phyloP scores from a whole-genome alignment of 169 alveolate genomes.

The Eimeria falciformis region DNA sequence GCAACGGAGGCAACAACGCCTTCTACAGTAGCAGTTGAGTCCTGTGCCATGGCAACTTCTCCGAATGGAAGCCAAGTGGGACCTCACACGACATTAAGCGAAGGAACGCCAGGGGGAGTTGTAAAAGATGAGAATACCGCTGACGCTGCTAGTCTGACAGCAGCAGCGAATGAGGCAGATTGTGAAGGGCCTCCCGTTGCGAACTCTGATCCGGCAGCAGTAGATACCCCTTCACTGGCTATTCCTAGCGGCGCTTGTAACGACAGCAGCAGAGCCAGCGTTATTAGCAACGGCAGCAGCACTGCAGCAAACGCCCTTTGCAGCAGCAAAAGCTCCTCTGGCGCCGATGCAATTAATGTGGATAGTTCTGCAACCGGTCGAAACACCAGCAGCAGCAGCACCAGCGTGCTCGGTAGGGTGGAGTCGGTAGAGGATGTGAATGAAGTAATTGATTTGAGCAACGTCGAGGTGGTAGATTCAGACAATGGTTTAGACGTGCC shows the following conservation, averaged over 20 bases:
- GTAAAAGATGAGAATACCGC: too few relatives aligned
- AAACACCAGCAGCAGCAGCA: slow-evolving; percentile 56
- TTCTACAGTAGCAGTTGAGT: too few relatives aligned
- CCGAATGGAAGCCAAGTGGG: too few relatives aligned
- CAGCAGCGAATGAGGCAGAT: not conserved
- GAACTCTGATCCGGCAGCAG: not conserved
- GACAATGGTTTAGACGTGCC: slow-evolving; percentile 2
- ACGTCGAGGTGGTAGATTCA: slow-evolving; percentile 27
- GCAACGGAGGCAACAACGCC: not conserved
- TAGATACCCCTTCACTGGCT: not conserved
- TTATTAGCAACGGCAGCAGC: slow-evolving; percentile 1
- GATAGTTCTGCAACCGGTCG: not conserved
- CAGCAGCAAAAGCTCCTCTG: not conserved
- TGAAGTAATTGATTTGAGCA: slow-evolving; percentile 33
- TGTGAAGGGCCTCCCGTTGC: not conserved
- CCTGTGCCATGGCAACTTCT: too few relatives aligned
- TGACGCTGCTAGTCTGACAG: not conserved
- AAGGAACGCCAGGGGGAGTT: too few relatives aligned
- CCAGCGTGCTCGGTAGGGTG: not conserved
- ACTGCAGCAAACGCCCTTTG: slow-evolving; percentile 9
- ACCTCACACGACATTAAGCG: too few relatives aligned
- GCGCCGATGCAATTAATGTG: not conserved
- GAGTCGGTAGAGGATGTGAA: not conserved
- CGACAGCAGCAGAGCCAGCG: not conserved
- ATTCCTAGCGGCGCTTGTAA: not conserved